Conservation (phyloP, 495 filamentous ascomycete genomes). For the Elasticomyces elasticus region DNA sequence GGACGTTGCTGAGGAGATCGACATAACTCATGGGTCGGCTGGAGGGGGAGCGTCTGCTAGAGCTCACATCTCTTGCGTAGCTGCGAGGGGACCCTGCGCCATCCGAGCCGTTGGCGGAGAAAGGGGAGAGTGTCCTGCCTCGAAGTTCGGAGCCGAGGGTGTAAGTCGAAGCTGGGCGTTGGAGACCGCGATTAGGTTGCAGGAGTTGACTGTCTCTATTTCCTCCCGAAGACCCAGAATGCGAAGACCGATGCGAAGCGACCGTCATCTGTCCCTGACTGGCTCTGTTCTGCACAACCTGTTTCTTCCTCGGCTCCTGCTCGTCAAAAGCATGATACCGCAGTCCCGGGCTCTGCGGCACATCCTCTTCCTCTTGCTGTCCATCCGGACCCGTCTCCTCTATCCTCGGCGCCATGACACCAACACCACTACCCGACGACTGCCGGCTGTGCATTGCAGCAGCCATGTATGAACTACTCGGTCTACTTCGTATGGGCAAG, state of each 20-base stretch:
- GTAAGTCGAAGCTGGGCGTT: constrained; percentile 61
- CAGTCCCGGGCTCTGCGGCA: not conserved
- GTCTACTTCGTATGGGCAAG: constrained; percentile 4
- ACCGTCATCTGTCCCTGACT: constrained; percentile 17
- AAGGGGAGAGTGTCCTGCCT: constrained; percentile 47
- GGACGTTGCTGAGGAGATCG: constrained; percentile 68
- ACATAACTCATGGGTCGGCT: constrained; percentile 70
- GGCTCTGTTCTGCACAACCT: constrained; percentile 1
- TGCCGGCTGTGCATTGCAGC: constrained; percentile 4
- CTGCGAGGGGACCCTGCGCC: constrained; percentile 30
- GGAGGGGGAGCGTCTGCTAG: constrained; percentile 54
- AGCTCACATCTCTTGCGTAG: constrained; percentile 24
- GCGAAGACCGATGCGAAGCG: not conserved
- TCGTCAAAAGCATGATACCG: constrained; percentile 22
- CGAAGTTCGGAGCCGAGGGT: constrained; percentile 60
- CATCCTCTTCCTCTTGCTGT: not conserved
- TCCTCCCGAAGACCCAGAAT: constrained; percentile 12
- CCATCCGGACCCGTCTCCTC: constrained; percentile 12
- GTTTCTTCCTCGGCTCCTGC: constrained; percentile 11
- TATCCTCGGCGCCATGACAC: constrained; percentile 5
- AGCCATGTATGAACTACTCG: no score
- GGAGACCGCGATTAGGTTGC: constrained; percentile 31
- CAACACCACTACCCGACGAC: constrained; percentile 7
- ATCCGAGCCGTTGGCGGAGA: constrained; percentile 27
- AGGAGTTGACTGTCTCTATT: constrained; percentile 6